A percentile compares a stretch with the other conserved stretches of the same genome.
These are phyloP conservation scores for Akanthomyces uredinophilus DNA, from an alignment of 2,329 filamentous ascomycete genomes.

Conservation along the genomic window DNA sequence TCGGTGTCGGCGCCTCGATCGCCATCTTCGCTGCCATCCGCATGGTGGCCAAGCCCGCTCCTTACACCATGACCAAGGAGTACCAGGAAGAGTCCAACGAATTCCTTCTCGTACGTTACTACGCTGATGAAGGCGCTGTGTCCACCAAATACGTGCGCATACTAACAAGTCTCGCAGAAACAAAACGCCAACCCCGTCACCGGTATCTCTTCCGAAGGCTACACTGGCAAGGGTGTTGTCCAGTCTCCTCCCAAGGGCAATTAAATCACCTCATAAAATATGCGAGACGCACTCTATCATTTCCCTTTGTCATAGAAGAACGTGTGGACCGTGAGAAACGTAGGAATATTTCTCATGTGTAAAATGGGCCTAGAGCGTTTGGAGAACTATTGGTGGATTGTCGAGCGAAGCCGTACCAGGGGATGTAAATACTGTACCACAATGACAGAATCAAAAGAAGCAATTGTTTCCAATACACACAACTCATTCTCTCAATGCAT, in stretches of 20 bases:
- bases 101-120: constrained; percentile 72
- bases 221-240: constrained; percentile 71
- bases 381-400: constrained; percentile 17
- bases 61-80: constrained; percentile 91
- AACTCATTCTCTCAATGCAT: background rate
- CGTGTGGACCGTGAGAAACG: constrained; percentile 25
- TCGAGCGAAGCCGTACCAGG: constrained; percentile 16
- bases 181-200: constrained; percentile 85
- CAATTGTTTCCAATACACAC: constrained; percentile 11
- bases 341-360: constrained; percentile 27
- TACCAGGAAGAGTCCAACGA: constrained; percentile 96
- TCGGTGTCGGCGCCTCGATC: constrained; percentile 62
- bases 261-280: constrained; percentile 29
- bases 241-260: constrained; percentile 59
- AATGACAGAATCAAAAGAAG: constrained; percentile 31
- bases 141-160: background rate
- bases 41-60: constrained; percentile 64
- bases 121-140: background rate
- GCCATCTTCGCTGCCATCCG: constrained; percentile 70
- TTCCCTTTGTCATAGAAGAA: constrained; percentile 33
- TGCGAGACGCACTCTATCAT: constrained; percentile 19
- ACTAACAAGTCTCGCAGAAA: constrained; percentile 45
- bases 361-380: constrained; percentile 29
- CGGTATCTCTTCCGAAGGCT: constrained; percentile 73
- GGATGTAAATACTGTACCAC: constrained; percentile 42